Percentiles rank a stretch among this genome's conserved stretches.
Evolutionary conservation across 495 filamentous ascomycete species (phyloP).

Genomic region (Clohesyomyces aquaticus): DNA sequence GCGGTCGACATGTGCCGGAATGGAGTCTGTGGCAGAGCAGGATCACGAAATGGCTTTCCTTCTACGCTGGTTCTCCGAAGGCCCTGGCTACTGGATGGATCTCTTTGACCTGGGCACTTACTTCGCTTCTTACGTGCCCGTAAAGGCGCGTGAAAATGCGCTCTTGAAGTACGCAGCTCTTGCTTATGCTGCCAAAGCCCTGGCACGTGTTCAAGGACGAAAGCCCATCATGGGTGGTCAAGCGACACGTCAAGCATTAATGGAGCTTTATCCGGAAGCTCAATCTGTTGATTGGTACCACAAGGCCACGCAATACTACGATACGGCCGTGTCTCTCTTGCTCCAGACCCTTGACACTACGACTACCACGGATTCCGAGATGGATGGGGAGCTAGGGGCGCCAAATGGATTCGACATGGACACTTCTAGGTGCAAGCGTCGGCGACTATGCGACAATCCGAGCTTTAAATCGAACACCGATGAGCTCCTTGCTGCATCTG

Average conservation of each 20-base stretch:
- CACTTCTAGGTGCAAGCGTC: constrained; percentile 36
- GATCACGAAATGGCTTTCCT: constrained; percentile 64
- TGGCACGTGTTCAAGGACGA: constrained; percentile 58
- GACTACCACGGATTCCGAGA: constrained; percentile 28
- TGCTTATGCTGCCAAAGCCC: constrained; percentile 65
- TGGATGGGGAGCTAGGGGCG: constrained; percentile 48
- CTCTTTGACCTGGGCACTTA: constrained; percentile 64
- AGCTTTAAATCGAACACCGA: constrained; percentile 57
- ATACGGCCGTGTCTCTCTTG: constrained; percentile 64
- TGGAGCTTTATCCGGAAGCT: constrained; percentile 56
- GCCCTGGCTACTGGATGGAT: constrained; percentile 68
- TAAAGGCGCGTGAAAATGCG: constrained; percentile 59
- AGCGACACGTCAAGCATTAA: constrained; percentile 55
- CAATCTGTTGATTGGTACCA: constrained; percentile 58
- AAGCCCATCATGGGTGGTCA: constrained; percentile 57
- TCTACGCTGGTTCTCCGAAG: constrained; percentile 64
- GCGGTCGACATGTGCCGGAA: not conserved
- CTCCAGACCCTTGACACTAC: constrained; percentile 58
- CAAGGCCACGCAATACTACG: constrained; percentile 65
- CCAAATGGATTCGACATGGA: not conserved
- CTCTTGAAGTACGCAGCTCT: constrained; percentile 64
- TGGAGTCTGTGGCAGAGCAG: constrained; percentile 30
- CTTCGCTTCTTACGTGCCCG: constrained; percentile 63
- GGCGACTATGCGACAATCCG: constrained; percentile 50
- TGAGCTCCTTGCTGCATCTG: constrained; percentile 64